Evolutionary conservation across 768 basidiomycete genomes (phyloP), one percentile per base, ranked within the genome.

Genomic region (Mycena pura): DNA sequence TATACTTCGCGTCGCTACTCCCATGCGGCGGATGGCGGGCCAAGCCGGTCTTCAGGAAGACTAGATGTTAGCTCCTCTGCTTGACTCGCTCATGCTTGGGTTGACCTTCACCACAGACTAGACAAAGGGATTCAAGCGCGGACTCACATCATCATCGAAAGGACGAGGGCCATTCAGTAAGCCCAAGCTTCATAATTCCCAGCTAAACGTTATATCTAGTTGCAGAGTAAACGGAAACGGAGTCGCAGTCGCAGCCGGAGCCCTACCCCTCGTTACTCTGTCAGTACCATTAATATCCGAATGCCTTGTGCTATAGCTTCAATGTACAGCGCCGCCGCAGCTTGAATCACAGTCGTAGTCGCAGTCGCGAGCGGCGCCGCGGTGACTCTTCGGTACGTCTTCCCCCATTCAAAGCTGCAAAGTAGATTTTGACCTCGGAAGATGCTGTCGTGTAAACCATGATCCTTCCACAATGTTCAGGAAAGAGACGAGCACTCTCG

Each of bases 401-500:
- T 28, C 32, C 27, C 31, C n/a, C 38, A 36, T 27, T 11, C n/a
- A 3, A 41, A 17, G 3, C 8, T 6, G 15, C 24, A 44, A 36
- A 29, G 56, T 27, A 27, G 56, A 36, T 62, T 66, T 57, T 63
- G 62, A 66, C 64, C 60, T 58, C 48, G 64, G 29, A 66, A 66
- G 64, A 44, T 38, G 57, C 53, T 66, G 32, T 47, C 28, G 49
- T 54, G 44, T 19, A 47, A 51, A 40, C 22, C 44, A 11, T 57
- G 34, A 57, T 17, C 13, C 46, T 50, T 32, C 31, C 3, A 28
- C 25, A n/a, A 55, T 31, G 29, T 44, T 22, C 21, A 63, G 56
- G 56, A 53, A 11, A 28, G 46, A 28, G 56, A 63, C 51, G 43
- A 57, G n/a, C 27, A 62, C 36, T 21, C 55, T 49, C 61, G 61